Base-by-base conservation (phyloP, 305 asterid species). In the Fraxinus sp. region DNA sequence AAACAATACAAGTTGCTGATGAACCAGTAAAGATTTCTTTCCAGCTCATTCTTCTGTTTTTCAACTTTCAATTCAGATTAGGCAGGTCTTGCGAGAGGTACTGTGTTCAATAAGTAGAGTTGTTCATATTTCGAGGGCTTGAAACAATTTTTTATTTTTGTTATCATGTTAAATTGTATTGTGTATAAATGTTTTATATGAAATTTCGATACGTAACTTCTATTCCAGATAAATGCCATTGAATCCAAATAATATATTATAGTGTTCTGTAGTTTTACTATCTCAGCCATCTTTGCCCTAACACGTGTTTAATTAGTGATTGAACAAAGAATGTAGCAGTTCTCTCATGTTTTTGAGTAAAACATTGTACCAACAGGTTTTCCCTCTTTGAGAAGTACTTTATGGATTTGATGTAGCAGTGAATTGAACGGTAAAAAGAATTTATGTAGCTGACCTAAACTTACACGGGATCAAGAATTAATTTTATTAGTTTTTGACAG, bases 181-280 rank as follows among this genome's bases (percentile, higher is more conserved):
- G 68, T 87, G 90, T 87, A 85, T 80, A 81, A 74, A 83, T 64
- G 33, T n/a, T 64, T 26, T 64, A 24, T 22, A 64, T 83, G 85
- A 85, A 78, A 85, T 78, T 80, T 71, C 36, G 86, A 83, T 64
- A 80, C 78, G 82, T 76, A 76, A 77, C 79, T 74, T 74, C 59
- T 84, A 74, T 83, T 83, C 80, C 81, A 76, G 76, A 37, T 68
- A 75, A 55, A 4, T 73, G 72, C 49, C 57, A 9, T 30, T 80
- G 64, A 73, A 52, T 52, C 62, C 46, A 7, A 66, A 2, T 9
- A 24, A 24, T 26, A 11, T 66, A 66, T 66, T 28, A 9, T 0
- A 8, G 26, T 66, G 32, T 66, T 64, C 14, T 2, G 13, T 66
- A 66, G 2, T 8, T 66, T 66, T 64, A 5, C 71, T n/a, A 72